These are phyloP conservation scores for Ophiobolus disseminans DNA, from an alignment of 2,329 filamentous ascomycete genomes.

Conservation along the genomic window DNA sequence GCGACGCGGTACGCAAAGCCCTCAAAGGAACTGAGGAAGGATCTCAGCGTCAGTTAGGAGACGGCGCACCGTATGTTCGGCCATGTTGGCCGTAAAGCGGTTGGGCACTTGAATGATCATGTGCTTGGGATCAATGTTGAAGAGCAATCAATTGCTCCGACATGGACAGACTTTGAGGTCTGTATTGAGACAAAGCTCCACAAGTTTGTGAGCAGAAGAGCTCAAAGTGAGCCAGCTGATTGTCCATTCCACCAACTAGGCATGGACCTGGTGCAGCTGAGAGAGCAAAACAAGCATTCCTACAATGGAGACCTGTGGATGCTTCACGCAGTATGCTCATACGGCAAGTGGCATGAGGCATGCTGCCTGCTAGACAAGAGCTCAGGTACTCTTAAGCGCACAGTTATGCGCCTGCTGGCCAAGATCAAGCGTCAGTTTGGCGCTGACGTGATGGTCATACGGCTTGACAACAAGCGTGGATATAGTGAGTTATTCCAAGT, in stretches of 20 bases:
- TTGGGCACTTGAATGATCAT: neutral
- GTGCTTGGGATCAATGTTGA: neutral
- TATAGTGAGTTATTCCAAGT: constrained; percentile 5
- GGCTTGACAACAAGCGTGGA: constrained; percentile 9
- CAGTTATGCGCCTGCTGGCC: neutral
- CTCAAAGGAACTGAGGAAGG: neutral
- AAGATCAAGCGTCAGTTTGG: constrained; percentile 11
- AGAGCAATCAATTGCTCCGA: constrained; percentile 1
- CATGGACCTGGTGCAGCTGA: constrained; percentile 13
- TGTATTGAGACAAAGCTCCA: constrained; percentile 4
- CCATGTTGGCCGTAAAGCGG: neutral
- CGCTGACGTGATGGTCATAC: constrained; percentile 4
- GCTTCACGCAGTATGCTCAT: constrained; percentile 6
- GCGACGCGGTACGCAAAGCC: neutral
- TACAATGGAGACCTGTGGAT: constrained; percentile 9
- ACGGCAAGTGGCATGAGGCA: constrained; percentile 9
- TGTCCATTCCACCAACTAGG: neutral
- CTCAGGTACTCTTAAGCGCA: constrained; percentile 6
- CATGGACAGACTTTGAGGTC: constrained; percentile 2
- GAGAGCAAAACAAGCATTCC: constrained; percentile 6
- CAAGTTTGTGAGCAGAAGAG: constrained; percentile 4
- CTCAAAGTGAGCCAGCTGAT: constrained; percentile 5
- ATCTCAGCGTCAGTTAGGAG: neutral
- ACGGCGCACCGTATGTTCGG: neutral
- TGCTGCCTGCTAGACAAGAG: neutral